Percentiles rank a stretch among this genome's conserved stretches.
Evolutionary conservation across 345 rosid genomes (phyloP).

Genomic region (Acer campestre): DNA sequence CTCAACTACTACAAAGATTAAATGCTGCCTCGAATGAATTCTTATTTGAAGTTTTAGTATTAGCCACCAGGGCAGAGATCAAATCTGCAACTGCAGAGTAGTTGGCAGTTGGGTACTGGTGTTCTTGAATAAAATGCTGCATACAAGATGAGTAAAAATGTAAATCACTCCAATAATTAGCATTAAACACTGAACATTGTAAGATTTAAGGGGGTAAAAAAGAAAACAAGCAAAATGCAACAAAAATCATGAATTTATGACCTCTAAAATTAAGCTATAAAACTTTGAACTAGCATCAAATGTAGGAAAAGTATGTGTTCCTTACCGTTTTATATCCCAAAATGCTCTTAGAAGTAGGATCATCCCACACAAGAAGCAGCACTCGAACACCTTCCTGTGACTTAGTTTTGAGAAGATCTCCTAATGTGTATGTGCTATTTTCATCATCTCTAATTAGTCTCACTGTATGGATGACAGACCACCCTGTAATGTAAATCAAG

Average conservation of each 20-base stretch:
- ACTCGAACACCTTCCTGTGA: slow-evolving; percentile 97
- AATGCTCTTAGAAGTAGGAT: slow-evolving; percentile 84
- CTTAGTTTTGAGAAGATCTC: slow-evolving; percentile 80
- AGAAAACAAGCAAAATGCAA: slow-evolving; percentile 8
- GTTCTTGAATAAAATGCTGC: slow-evolving; percentile 22
- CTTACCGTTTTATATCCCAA: slow-evolving; percentile 69
- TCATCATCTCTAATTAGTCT: slow-evolving; percentile 60
- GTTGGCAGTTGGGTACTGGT: slow-evolving; percentile 9
- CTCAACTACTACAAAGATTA: neutral
- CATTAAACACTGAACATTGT: neutral
- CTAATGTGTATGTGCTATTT: slow-evolving; percentile 46
- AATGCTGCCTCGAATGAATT: neutral
- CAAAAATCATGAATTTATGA: neutral
- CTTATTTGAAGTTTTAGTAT: neutral
- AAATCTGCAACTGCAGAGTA: slow-evolving; percentile 19
- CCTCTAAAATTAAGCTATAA: slow-evolving; percentile 12
- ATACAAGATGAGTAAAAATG: slow-evolving; percentile 1
- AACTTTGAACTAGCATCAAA: neutral
- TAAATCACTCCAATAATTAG: neutral
- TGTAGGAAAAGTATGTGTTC: slow-evolving; percentile 2
- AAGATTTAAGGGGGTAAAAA: neutral
- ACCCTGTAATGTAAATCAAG: slow-evolving; percentile 81
- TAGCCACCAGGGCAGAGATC: slow-evolving; percentile 10
- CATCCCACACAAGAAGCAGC: slow-evolving; percentile 94
- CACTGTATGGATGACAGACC: slow-evolving; percentile 79